phyloP scores from a whole-genome alignment of 2,329 filamentous ascomycete genomes.

The Hymenoscyphus fructigenus region DNA sequence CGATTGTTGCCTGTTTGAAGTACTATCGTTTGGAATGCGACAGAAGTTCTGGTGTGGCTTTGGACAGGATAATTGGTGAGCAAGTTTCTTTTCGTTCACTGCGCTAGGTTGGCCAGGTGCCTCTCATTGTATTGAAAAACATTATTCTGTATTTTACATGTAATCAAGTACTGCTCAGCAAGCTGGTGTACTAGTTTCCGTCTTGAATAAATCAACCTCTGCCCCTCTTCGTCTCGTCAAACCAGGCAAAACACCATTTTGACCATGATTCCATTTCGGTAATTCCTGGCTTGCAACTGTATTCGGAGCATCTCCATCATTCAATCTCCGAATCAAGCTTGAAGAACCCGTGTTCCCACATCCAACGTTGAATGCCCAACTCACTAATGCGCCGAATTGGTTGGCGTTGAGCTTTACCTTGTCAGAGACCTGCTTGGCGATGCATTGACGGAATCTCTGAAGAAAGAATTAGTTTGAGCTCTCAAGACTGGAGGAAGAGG shows the following conservation, averaged over 20 bases:
- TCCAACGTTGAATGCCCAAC: constrained; percentile 52
- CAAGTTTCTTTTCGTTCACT: too few relatives aligned
- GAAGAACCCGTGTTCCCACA: constrained; percentile 43
- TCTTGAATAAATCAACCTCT: constrained; percentile 44
- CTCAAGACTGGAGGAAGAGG: background rate
- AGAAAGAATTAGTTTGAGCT: too few relatives aligned
- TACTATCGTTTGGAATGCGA: too few relatives aligned
- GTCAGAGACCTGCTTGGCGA: constrained; percentile 39
- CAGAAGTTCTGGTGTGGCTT: too few relatives aligned
- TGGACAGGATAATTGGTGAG: too few relatives aligned
- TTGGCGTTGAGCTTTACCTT: constrained; percentile 47
- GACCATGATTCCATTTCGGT: constrained; percentile 48
- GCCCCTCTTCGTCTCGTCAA: constrained; percentile 44
- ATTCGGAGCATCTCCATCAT: constrained; percentile 43
- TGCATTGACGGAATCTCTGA: constrained; percentile 40
- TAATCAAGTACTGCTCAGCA: background rate
- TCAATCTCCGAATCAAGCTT: constrained; percentile 44
- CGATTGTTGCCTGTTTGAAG: too few relatives aligned
- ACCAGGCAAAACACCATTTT: constrained; percentile 42
- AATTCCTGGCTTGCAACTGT: constrained; percentile 46
- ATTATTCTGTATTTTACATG: too few relatives aligned
- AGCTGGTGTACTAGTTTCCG: constrained; percentile 2
- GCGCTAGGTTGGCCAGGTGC: too few relatives aligned
- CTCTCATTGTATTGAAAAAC: too few relatives aligned
- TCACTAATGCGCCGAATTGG: constrained; percentile 52